phyloP scores from a whole-genome alignment of 371 early-diverging fungal genomes.

The Zychaea mexicana region DNA sequence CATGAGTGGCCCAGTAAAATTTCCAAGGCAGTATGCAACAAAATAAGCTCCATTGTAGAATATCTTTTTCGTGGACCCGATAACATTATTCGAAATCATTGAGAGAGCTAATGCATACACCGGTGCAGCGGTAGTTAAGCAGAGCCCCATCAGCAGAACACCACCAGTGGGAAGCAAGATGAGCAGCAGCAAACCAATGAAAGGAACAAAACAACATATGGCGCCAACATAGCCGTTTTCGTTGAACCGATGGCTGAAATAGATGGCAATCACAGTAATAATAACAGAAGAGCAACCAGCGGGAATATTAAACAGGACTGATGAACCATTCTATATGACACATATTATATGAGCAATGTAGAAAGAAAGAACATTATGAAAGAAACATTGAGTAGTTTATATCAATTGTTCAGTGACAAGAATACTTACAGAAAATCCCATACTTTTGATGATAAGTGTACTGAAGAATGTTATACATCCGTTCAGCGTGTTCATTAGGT shows the following conservation, averaged over 20 bases:
- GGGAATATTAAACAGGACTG: conserved; percentile 11
- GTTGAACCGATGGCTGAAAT: conserved; percentile 11
- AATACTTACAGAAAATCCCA: conserved; percentile 31
- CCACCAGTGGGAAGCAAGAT: conserved; percentile 18
- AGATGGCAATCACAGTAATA: conserved; percentile 13
- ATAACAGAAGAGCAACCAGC: neutral
- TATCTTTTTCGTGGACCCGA: conserved; percentile 13
- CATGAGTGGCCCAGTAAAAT: conserved; percentile 21
- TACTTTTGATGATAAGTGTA: conserved; percentile 21
- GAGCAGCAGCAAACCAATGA: conserved; percentile 29
- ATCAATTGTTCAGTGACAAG: too few relatives aligned
- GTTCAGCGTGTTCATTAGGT: conserved; percentile 24
- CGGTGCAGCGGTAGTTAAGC: conserved; percentile 13
- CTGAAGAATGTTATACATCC: conserved; percentile 24
- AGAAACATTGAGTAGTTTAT: too few relatives aligned
- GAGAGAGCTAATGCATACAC: conserved; percentile 19
- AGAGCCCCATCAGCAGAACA: conserved; percentile 21
- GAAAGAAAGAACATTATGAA: neutral
- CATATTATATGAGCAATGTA: too few relatives aligned
- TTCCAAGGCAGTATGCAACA: conserved; percentile 21
- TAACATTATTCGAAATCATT: conserved; percentile 2
- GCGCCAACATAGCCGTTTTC: conserved; percentile 23
- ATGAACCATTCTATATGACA: conserved; percentile 8
- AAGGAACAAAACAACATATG: conserved; percentile 5
- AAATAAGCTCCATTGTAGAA: conserved; percentile 19